These are phyloP conservation scores for Dictyophora rubrovolvata DNA, from an alignment of 768 basidiomycete genomes.

Conservation along the genomic window DNA sequence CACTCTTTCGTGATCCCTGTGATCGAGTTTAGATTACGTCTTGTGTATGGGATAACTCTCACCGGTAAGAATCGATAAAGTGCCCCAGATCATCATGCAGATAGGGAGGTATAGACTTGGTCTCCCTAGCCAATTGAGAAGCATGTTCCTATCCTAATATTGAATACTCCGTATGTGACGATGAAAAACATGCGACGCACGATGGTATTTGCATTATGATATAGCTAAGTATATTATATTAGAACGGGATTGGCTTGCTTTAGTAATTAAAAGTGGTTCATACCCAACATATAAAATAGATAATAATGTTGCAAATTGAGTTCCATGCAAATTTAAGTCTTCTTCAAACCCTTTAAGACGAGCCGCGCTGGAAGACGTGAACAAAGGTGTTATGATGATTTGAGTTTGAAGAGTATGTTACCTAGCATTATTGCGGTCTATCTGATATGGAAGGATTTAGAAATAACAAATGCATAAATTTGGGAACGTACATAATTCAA, in stretches of 20 bases:
- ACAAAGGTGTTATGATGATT: background rate
- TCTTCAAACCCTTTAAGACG: slow-evolving; percentile 61
- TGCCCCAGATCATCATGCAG: slow-evolving; percentile 67
- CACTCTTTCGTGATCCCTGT: slow-evolving; percentile 35
- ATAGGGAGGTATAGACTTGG: slow-evolving; percentile 59
- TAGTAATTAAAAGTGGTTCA: background rate
- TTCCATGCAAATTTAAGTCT: slow-evolving; percentile 16
- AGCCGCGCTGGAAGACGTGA: slow-evolving; percentile 37
- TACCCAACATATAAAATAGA: slow-evolving; percentile 22
- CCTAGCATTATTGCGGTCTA: slow-evolving; percentile 57
- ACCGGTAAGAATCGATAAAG: slow-evolving; percentile 33
- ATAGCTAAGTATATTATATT: background rate
- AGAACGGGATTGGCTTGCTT: background rate
- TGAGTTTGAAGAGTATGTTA: no score
- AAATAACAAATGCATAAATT: background rate
- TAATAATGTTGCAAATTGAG: slow-evolving; percentile 17
- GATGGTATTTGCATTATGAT: slow-evolving; percentile 35
- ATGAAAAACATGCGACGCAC: slow-evolving; percentile 13
- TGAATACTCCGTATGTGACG: slow-evolving; percentile 4
- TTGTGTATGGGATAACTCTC: slow-evolving; percentile 20
- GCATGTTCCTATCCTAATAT: slow-evolving; percentile 47
- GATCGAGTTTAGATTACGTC: background rate
- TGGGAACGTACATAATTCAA: slow-evolving; percentile 21
- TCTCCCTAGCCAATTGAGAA: slow-evolving; percentile 53
- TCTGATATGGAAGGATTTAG: slow-evolving; percentile 23